These are phyloP conservation scores for Synchytrium microbalum DNA, from an alignment of 371 early-diverging fungal genomes.

Conservation along the genomic window DNA sequence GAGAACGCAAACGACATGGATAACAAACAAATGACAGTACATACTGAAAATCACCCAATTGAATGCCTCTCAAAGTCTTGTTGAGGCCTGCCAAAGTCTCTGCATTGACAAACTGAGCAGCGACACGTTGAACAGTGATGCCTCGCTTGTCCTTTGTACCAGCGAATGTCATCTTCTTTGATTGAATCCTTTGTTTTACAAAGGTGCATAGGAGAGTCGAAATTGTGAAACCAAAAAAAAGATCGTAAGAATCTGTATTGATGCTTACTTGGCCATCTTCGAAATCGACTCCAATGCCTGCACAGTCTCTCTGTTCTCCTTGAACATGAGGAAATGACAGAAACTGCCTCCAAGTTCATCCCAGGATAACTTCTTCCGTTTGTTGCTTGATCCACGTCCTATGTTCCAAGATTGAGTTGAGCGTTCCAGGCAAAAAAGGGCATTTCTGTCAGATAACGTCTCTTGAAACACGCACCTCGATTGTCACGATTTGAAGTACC, in stretches of 20 bases:
- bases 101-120: constrained; percentile 56
- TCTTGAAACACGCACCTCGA: neutral
- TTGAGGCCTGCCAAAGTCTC: constrained; percentile 50
- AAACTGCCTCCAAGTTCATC: constrained; percentile 58
- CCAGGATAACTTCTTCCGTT: constrained; percentile 21
- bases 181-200: constrained; percentile 26
- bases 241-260: neutral
- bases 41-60: constrained; percentile 68
- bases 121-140: constrained; percentile 86
- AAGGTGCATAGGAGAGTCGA: constrained; percentile 3
- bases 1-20: neutral
- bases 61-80: constrained; percentile 46
- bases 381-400: neutral
- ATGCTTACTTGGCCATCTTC: constrained; percentile 32
- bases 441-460: neutral
- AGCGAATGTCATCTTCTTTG: constrained; percentile 70
- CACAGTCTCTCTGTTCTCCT: constrained; percentile 86
- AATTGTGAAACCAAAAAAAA: neutral
- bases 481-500: neutral
- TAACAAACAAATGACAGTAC: neutral
- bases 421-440: too few relatives aligned
- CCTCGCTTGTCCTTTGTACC: constrained; percentile 99
- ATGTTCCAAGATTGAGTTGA: too few relatives aligned
- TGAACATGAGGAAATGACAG: constrained; percentile 75
- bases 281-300: constrained; percentile 56